These are phyloP conservation scores for Psilocybe subaeruginosa DNA, from an alignment of 768 basidiomycete species.

Conservation along the genomic window DNA sequence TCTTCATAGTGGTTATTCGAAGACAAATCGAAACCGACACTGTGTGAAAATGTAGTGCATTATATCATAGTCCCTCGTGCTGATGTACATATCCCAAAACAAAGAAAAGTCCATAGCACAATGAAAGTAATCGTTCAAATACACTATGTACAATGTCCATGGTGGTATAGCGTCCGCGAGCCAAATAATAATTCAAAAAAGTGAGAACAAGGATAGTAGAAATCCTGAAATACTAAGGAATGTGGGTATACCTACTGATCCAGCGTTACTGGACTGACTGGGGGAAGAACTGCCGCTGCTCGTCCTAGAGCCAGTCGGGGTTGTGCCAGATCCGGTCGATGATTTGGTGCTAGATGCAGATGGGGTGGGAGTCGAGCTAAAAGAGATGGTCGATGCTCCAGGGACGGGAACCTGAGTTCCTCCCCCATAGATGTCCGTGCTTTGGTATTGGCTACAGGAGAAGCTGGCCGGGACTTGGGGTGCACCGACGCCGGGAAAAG, in stretches of 20 bases:
- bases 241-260: neutral
- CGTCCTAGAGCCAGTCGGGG: neutral
- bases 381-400: constrained; percentile 20
- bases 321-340: neutral
- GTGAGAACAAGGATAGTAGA: neutral
- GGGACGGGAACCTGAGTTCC: constrained; percentile 25
- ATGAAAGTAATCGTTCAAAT: too few relatives aligned
- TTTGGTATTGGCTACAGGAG: constrained; percentile 35
- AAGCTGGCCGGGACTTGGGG: constrained; percentile 35
- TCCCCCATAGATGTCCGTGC: constrained; percentile 30
- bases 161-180: neutral
- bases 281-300: neutral
- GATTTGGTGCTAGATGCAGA: neutral
- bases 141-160: too few relatives aligned
- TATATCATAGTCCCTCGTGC: too few relatives aligned
- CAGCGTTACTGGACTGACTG: neutral
- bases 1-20: too few relatives aligned
- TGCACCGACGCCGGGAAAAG: constrained; percentile 35
- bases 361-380: constrained; percentile 10
- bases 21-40: too few relatives aligned
- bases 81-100: too few relatives aligned
- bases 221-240: neutral
- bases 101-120: too few relatives aligned
- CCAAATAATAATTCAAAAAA: neutral
- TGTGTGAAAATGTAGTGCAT: too few relatives aligned